Evolutionary conservation across 2,329 filamentous ascomycete genomes (phyloP), one percentile per base, ranked within the genome.

Genomic region (Dothiorella sarmentorum): DNA sequence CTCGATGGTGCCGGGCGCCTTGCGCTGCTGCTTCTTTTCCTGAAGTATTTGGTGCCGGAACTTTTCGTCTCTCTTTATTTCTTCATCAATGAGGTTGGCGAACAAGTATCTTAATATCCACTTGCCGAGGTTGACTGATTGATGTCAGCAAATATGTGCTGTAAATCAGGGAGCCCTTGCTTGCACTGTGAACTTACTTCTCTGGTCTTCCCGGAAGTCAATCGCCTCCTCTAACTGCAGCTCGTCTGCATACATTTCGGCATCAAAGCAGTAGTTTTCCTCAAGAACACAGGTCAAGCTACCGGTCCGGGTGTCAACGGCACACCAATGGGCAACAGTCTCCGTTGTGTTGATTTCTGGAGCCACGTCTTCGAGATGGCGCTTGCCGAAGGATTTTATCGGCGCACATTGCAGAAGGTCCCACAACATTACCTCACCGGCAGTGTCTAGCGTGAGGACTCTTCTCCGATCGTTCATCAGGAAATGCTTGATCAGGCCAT

Each of bases 41-140:
- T 85, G 82, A 53, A 91, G 83, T 7, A 96, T 76, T 44, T 83
- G 82, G 43, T 84, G 79, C n/a, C 93, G 84, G 69, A 89, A 85
- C 0, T 75, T 77, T 67, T 89, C 85, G 68, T 99, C 94, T 55
- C 90, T 85, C 63, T 83, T 86, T 64, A 96, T 89, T 71, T 97
- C 90, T 71, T 97, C 92, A 61, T 96, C 89, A 56, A 99, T 88
- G 40, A 97, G 79, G 58, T 89, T 88, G 9, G 88, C 86, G 75
- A 99, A 99, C 0, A 99, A 81, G 72, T 97, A 96, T 31, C 94
- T 85, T 61, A 99, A 77, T 44, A 97, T 85, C 94, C 94, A 99
- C 78, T 96, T 96, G 7, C 94, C 94, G 44, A 97, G 85, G 68
- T 96, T 97, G 72, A 97, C 90, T 94, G n/a, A n/a, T n/a, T n/a